Percentiles rank a stretch among this genome's conserved stretches.
These are phyloP conservation scores for Pichia sp. DNA, from an alignment of 1,139 yeast species.

Conservation along the genomic window DNA sequence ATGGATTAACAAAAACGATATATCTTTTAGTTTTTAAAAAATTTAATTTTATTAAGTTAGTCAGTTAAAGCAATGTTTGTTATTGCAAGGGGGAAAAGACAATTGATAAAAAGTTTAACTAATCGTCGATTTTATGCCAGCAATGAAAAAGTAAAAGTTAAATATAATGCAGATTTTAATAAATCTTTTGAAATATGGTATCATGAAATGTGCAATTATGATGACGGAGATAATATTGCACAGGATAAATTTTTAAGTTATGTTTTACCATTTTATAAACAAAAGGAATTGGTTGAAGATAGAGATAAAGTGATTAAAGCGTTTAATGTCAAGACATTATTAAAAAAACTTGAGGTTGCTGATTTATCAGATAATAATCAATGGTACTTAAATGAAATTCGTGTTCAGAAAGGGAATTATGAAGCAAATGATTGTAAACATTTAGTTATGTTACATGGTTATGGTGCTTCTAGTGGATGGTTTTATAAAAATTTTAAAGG, in stretches of 20 bases:
- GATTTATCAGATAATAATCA: conserved; percentile 9
- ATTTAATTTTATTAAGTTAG: too few species aligned
- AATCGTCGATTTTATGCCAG: too few species aligned
- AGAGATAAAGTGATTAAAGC: conserved; percentile 12
- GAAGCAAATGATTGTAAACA: conserved; percentile 28
- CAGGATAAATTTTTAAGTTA: conserved; percentile 26
- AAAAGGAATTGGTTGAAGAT: conserved; percentile 9
- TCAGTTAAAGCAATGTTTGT: too few species aligned
- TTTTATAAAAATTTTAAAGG: conserved; percentile 70
- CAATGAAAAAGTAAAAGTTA: neutral
- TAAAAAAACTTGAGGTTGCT: conserved; percentile 1
- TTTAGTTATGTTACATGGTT: conserved; percentile 79
- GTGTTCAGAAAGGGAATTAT: conserved; percentile 21
- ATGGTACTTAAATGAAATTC: conserved; percentile 23
- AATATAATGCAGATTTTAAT: neutral
- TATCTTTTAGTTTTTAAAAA: too few species aligned
- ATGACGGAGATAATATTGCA: conserved; percentile 19
- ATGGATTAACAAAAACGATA: too few species aligned
- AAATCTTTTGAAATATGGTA: conserved; percentile 24
- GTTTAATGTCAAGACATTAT: conserved; percentile 14
- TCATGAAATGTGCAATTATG: conserved; percentile 16
- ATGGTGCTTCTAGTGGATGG: conserved; percentile 84
- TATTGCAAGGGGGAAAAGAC: too few species aligned
- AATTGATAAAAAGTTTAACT: too few species aligned
- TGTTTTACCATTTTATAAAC: conserved; percentile 27